Conservation (phyloP, 192 early-diverging fungal species). For the Coemansia umbellata region DNA sequence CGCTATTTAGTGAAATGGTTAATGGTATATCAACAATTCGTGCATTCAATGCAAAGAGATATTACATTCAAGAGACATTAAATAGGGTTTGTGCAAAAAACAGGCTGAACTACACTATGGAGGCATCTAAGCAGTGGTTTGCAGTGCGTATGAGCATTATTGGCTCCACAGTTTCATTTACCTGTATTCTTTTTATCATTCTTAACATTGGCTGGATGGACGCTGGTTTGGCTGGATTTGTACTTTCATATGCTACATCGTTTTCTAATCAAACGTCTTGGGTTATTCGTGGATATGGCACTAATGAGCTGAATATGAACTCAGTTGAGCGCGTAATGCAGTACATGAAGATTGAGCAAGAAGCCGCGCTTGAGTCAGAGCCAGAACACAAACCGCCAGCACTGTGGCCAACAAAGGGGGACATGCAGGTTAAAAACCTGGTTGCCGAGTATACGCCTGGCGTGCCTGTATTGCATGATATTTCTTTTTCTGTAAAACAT, state of each 20-base stretch:
- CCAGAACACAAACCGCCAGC: conserved; percentile 49
- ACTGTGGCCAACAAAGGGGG: conserved; percentile 64
- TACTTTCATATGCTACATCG: conserved; percentile 74
- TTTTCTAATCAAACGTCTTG: conserved; percentile 75
- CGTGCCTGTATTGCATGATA: conserved; percentile 68
- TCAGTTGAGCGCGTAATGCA: conserved; percentile 80
- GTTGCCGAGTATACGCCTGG: conserved; percentile 73
- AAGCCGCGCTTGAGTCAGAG: conserved; percentile 59
- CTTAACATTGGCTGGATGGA: conserved; percentile 53
- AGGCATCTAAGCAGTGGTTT: conserved; percentile 80
- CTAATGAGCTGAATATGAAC: conserved; percentile 82
- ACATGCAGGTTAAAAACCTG: conserved; percentile 64
- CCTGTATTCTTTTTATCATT: conserved; percentile 63
- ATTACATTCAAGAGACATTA: not conserved
- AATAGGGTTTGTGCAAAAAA: not conserved
- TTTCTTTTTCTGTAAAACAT: conserved; percentile 66
- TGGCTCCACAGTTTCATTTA: conserved; percentile 67
- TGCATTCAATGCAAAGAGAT: not conserved
- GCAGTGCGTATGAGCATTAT: conserved; percentile 75
- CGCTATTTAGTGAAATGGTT: conserved; percentile 75
- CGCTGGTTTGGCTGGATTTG: conserved; percentile 82
- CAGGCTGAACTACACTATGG: conserved; percentile 56
- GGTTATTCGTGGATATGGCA: conserved; percentile 67
- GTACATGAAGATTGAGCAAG: conserved; percentile 75
- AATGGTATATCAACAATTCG: conserved; percentile 45